phyloP scores from a whole-genome alignment of 2,329 filamentous ascomycete species.

The Colletotrichum euphorbiae region DNA sequence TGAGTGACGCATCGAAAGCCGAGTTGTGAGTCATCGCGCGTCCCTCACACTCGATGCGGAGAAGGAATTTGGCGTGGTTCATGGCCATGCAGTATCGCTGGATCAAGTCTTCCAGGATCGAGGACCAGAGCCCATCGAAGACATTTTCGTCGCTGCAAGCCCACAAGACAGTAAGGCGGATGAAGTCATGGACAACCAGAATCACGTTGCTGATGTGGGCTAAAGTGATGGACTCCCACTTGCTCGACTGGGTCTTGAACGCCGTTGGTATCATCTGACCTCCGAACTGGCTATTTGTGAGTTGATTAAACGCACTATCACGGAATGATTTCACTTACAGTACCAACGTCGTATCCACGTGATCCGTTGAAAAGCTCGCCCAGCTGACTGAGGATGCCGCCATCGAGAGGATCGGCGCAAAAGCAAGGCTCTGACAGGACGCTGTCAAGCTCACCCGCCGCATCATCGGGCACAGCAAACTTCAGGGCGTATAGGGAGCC shows the following conservation, averaged over 20 bases:
- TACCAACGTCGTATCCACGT: slow-evolving; percentile 67
- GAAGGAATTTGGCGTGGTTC: slow-evolving; percentile 61
- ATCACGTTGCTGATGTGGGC: slow-evolving; percentile 65
- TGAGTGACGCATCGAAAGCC: slow-evolving; percentile 58
- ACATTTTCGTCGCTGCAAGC: slow-evolving; percentile 59
- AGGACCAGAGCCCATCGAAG: slow-evolving; percentile 53
- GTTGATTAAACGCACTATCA: neutral
- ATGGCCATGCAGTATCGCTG: slow-evolving; percentile 60
- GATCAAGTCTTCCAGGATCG: slow-evolving; percentile 57
- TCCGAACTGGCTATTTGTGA: slow-evolving; percentile 47
- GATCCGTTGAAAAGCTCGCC: slow-evolving; percentile 52
- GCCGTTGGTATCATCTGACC: slow-evolving; percentile 54
- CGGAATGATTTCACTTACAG: slow-evolving; percentile 45
- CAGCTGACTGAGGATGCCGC: slow-evolving; percentile 51
- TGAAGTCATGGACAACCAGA: slow-evolving; percentile 64
- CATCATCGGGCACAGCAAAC: neutral
- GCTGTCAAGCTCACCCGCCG: neutral
- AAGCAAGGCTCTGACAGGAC: slow-evolving; percentile 36
- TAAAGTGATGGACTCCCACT: slow-evolving; percentile 62
- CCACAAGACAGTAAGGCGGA: slow-evolving; percentile 53
- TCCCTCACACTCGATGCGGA: slow-evolving; percentile 61
- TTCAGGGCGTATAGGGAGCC: neutral
- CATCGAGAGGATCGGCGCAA: neutral
- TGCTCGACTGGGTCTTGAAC: slow-evolving; percentile 65
- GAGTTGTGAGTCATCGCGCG: slow-evolving; percentile 63